These are phyloP conservation scores for Pyrenophora teres DNA, from an alignment of 2,329 filamentous ascomycete genomes.

Conservation along the genomic window DNA sequence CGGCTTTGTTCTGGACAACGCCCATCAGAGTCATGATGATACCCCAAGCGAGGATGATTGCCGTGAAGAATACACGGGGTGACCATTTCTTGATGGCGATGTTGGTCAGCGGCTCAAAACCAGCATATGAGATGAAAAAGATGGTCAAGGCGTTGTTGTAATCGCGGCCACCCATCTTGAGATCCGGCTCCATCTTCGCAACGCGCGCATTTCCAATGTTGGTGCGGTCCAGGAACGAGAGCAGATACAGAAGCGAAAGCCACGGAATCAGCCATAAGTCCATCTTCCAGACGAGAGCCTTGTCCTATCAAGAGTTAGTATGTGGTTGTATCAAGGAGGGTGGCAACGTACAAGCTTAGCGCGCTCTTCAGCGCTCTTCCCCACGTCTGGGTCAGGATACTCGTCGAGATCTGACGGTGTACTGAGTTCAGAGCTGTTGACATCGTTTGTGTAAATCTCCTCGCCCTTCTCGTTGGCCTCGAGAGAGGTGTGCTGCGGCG, in stretches of 20 bases:
- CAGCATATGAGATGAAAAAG: slow-evolving; percentile 63
- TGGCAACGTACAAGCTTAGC: slow-evolving; percentile 33
- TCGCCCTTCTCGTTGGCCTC: slow-evolving; percentile 32
- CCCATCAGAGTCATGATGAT: slow-evolving; percentile 58
- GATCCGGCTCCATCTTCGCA: slow-evolving; percentile 35
- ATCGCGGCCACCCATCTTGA: slow-evolving; percentile 58
- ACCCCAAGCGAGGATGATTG: slow-evolving; percentile 57
- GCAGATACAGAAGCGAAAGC: slow-evolving; percentile 50
- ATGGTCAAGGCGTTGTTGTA: slow-evolving; percentile 69
- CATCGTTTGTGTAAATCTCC: slow-evolving; percentile 31
- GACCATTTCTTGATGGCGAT: slow-evolving; percentile 65
- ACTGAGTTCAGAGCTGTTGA: slow-evolving; percentile 33
- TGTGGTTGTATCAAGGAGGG: neutral
- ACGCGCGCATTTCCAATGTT: slow-evolving; percentile 54
- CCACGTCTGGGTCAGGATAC: slow-evolving; percentile 42
- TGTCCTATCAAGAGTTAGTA: slow-evolving; percentile 37
- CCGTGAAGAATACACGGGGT: slow-evolving; percentile 50
- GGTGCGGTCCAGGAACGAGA: slow-evolving; percentile 47
- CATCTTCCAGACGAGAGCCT: slow-evolving; percentile 49
- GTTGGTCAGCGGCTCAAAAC: slow-evolving; percentile 61
- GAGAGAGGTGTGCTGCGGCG: slow-evolving; percentile 31
- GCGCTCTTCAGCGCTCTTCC: slow-evolving; percentile 43
- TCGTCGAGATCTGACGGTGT: slow-evolving; percentile 37
- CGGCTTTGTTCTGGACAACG: slow-evolving; percentile 48
- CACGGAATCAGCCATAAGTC: slow-evolving; percentile 49